Percentiles rank a stretch among this genome's conserved stretches.
phyloP scores from a whole-genome alignment of 345 rosid species.

The Euphorbia tirucalli region DNA sequence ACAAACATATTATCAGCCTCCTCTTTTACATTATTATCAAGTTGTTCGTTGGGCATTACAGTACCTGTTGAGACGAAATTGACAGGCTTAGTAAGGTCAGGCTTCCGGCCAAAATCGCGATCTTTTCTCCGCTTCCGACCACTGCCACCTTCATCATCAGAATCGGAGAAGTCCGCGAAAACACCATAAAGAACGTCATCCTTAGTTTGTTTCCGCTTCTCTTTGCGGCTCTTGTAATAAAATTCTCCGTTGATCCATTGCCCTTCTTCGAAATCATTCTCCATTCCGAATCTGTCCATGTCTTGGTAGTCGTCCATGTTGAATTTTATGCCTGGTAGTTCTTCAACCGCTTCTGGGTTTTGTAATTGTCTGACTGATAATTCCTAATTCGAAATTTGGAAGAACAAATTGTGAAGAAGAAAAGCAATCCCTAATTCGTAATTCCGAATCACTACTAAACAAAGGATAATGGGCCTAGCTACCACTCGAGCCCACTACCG shows the following conservation, averaged over 20 bases:
- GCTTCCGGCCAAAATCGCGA: slow-evolving; percentile 44
- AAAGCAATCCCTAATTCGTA: not conserved
- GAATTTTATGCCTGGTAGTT: not conserved
- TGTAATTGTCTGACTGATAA: not conserved
- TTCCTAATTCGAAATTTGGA: too few species aligned
- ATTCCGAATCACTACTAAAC: not conserved
- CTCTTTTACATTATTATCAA: slow-evolving; percentile 51
- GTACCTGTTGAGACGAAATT: slow-evolving; percentile 72
- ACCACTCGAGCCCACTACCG: too few species aligned
- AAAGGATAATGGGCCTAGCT: too few species aligned
- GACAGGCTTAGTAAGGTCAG: slow-evolving; percentile 77
- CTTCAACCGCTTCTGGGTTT: not conserved
- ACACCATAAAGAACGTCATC: slow-evolving; percentile 64
- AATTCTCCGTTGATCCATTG: slow-evolving; percentile 74
- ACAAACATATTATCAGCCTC: slow-evolving; percentile 31
- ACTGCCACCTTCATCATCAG: slow-evolving; percentile 36
- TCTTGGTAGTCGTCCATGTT: slow-evolving; percentile 83
- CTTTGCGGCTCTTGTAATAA: slow-evolving; percentile 53
- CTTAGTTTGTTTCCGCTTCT: slow-evolving; percentile 69
- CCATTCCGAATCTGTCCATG: slow-evolving; percentile 81
- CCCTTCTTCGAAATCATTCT: slow-evolving; percentile 81
- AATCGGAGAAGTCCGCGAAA: slow-evolving; percentile 59
- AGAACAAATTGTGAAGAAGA: too few species aligned
- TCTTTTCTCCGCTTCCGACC: slow-evolving; percentile 51
- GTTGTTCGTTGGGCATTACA: slow-evolving; percentile 67